Evolutionary conservation across 768 basidiomycete species (phyloP).

Genomic region (Macrolepiota albuminosa): DNA sequence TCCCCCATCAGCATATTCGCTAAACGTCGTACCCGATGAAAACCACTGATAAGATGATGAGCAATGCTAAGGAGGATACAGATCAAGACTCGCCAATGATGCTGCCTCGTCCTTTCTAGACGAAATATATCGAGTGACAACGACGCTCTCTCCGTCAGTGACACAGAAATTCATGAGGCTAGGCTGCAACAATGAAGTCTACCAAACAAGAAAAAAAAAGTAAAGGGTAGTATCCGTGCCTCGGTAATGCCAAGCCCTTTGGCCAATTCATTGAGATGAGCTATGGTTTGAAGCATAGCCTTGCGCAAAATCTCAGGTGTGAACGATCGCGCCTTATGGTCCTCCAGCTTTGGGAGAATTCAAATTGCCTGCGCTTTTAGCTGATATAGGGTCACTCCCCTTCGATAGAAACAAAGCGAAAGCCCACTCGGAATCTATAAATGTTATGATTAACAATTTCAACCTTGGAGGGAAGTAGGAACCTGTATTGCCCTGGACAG

Average conservation of each 20-base stretch:
- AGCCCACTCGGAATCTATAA: constrained; percentile 90
- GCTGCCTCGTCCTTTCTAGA: constrained; percentile 91
- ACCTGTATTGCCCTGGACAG: constrained; percentile 93
- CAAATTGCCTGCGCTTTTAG: not conserved
- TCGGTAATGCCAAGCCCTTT: constrained; percentile 71
- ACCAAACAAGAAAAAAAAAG: not conserved
- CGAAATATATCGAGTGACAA: constrained; percentile 93
- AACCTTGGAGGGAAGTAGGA: constrained; percentile 10
- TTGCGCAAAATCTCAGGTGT: constrained; percentile 64
- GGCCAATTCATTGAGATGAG: constrained; percentile 68
- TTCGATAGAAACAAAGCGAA: constrained; percentile 90
- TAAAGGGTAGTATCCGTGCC: constrained; percentile 29
- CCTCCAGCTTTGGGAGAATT: constrained; percentile 54
- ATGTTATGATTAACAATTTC: not conserved
- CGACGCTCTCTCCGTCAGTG: constrained; percentile 90
- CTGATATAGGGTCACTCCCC: constrained; percentile 27
- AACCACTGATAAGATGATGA: constrained; percentile 59
- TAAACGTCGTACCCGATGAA: constrained; percentile 92
- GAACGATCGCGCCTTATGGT: constrained; percentile 74
- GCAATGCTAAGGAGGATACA: not conserved
- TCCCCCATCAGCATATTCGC: constrained; percentile 82
- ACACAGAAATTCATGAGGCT: constrained; percentile 95
- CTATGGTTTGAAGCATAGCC: constrained; percentile 88
- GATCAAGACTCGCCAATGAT: constrained; percentile 53
- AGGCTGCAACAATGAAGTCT: constrained; percentile 42